Base-by-base conservation (phyloP, 129 eudicot species). In the Helichrysum umbraculigerum region DNA sequence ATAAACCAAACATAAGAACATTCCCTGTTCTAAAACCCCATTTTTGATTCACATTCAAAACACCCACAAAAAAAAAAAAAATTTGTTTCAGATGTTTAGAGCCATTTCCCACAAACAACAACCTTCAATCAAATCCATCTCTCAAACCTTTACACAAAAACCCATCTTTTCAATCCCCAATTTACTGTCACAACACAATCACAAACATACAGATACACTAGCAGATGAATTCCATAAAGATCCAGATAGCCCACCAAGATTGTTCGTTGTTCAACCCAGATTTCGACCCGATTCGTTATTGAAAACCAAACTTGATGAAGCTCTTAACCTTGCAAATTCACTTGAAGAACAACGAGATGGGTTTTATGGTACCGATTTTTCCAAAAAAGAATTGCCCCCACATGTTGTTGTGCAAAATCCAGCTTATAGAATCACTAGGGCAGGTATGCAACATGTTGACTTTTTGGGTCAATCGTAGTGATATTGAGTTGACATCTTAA, bases 311-410 rank as follows among this genome's bases (percentile, higher is more conserved):
- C 93, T 94, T 21, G 86, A 85, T 33, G 99, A 94, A 78, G 99
- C 99, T n/a, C 86, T 94, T 7, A 94, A 91, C 76, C 88, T 94
- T 1, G 99, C 99, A 2, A 94, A 91, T 78, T 94, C 99, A 2
- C 99, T 94, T 20, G 94, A 94, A 52, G 81, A 94, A 68, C 97
- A 86, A 62, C 82, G 96, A 41, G 93, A 94, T 81, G 97, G 86
- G 60, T 62, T 4, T 41, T 87, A 78, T 35, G 74, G 10, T 39
- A 60, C 87, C 56, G 82, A 85, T 4, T 88, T 87, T 67, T 28
- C 78, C 7, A 68, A 84, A 5, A 89, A 86, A 64, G 83, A 83
- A n/a, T 58, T 63, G 51, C 96, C 97, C 51, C 90, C 89, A 30
- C 93, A 87, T 78, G 34, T 91, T 68, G 92, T 94, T 78, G 99